Conservation (phyloP, 805 yeast species). For the Suhomyces prunicola region DNA sequence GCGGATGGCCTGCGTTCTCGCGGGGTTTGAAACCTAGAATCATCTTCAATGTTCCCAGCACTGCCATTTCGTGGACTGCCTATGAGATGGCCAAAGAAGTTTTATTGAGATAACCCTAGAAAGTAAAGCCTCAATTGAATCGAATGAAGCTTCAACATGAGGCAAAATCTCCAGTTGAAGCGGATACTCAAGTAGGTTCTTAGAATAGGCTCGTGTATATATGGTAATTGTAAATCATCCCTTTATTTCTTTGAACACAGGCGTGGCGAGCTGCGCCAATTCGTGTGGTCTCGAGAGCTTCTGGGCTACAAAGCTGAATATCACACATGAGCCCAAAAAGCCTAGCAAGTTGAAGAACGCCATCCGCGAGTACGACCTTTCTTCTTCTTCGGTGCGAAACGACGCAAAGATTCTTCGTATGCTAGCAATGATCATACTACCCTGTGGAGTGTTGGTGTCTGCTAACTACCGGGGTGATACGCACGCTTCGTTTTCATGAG, state of each 20-base stretch:
- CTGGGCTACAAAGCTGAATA: conserved; percentile 79
- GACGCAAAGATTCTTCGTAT: conserved; percentile 76
- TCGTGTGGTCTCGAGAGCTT: conserved; percentile 33
- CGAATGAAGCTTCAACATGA: no score
- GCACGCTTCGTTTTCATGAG: no score
- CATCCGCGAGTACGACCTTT: conserved; percentile 66
- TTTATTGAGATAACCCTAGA: conserved; percentile 27
- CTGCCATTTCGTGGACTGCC: conserved; percentile 97
- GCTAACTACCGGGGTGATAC: no score
- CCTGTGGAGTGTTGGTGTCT: no score
- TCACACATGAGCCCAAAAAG: conserved; percentile 74
- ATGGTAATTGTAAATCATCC: conserved; percentile 1
- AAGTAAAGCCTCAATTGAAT: no score
- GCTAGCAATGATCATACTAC: conserved; percentile 61
- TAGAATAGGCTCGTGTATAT: conserved; percentile 1
- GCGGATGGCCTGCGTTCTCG: conserved; percentile 65
- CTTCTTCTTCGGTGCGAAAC: conserved; percentile 84
- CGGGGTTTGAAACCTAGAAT: conserved; percentile 90
- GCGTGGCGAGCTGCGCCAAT: conserved; percentile 29
- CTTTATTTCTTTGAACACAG: conserved; percentile 23
- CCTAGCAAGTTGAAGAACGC: conserved; percentile 81
- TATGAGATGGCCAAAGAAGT: conserved; percentile 93
- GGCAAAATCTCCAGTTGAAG: no score
- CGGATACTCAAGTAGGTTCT: no score
- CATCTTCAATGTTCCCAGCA: conserved; percentile 88